Conservation (phyloP, 495 filamentous ascomycete genomes). For the Lineolata rhizophorae region DNA sequence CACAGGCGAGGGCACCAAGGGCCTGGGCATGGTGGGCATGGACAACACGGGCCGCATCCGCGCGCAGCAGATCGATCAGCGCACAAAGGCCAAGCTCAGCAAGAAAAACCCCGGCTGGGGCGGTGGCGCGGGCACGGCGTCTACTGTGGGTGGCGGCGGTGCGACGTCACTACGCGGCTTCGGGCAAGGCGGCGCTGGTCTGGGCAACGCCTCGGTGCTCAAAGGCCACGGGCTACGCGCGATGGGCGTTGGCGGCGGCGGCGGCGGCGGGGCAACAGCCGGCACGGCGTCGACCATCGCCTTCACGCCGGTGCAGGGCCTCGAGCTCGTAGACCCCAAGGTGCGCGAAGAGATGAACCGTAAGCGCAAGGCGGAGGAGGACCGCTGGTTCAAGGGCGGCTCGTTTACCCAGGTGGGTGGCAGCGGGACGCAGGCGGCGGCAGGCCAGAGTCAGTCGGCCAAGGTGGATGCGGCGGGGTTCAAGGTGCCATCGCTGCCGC, state of each 20-base stretch:
- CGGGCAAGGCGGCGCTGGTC: constrained; percentile 31
- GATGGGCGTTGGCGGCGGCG: constrained; percentile 58
- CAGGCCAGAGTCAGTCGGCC: constrained; percentile 7
- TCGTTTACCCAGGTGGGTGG: constrained; percentile 80
- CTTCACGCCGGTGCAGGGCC: constrained; percentile 83
- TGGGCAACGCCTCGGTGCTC: constrained; percentile 44
- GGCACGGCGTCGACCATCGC: constrained; percentile 74
- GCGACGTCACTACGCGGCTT: constrained; percentile 58
- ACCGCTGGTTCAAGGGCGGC: constrained; percentile 87
- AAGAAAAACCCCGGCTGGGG: constrained; percentile 97
- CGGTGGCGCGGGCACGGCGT: too few species aligned
- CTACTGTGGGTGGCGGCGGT: constrained; percentile 38
- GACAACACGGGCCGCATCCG: constrained; percentile 71
- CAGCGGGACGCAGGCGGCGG: constrained; percentile 8
- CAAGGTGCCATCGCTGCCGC: too few species aligned
- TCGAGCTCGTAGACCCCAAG: constrained; percentile 93
- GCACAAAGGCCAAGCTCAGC: constrained; percentile 75
- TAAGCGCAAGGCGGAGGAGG: constrained; percentile 84
- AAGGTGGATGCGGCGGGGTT: constrained; percentile 18
- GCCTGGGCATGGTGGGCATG: constrained; percentile 87
- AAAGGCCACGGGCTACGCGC: constrained; percentile 50
- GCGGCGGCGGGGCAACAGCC: constrained; percentile 36
- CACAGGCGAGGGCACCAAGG: constrained; percentile 62
- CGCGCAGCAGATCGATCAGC: constrained; percentile 72
- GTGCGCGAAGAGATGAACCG: constrained; percentile 47